Conservation (phyloP, 169 alveolate species). For the Cryptosporidium canis region DNA sequence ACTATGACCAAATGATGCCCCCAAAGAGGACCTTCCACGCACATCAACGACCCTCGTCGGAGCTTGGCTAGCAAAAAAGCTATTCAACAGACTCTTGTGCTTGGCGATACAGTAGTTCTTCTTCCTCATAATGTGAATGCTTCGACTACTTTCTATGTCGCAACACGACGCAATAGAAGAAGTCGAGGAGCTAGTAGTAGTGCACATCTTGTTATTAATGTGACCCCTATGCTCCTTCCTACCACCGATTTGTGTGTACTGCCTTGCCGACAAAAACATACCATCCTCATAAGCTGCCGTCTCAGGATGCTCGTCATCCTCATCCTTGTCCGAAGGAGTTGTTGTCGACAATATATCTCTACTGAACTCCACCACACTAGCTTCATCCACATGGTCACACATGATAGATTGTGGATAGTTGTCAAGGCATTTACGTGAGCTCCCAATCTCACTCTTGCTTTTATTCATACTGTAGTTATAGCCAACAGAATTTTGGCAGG, state of each 20-base stretch:
- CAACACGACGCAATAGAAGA: neutral
- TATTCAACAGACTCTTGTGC: neutral
- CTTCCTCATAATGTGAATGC: neutral
- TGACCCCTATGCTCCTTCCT: neutral
- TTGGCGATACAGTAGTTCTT: neutral
- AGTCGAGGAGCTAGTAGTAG: neutral
- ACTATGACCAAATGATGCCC: neutral
- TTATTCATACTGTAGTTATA: neutral
- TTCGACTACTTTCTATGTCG: neutral
- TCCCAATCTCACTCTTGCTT: neutral
- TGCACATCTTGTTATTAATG: neutral
- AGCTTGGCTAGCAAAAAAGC: neutral
- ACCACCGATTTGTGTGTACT: neutral
- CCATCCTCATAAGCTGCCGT: neutral
- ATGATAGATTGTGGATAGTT: neutral
- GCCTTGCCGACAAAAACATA: neutral
- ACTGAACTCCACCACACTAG: neutral
- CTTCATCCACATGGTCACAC: neutral
- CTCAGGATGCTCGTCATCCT: constrained; percentile 1
- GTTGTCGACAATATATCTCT: constrained; percentile 17
- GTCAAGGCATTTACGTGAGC: neutral
- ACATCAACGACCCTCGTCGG: too few species aligned
- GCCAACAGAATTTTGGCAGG: neutral
- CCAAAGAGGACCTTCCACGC: neutral
- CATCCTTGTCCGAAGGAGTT: constrained; percentile 23